Conservation (phyloP, 352 stramenopile species). For the Elongisporangium senticosum region DNA sequence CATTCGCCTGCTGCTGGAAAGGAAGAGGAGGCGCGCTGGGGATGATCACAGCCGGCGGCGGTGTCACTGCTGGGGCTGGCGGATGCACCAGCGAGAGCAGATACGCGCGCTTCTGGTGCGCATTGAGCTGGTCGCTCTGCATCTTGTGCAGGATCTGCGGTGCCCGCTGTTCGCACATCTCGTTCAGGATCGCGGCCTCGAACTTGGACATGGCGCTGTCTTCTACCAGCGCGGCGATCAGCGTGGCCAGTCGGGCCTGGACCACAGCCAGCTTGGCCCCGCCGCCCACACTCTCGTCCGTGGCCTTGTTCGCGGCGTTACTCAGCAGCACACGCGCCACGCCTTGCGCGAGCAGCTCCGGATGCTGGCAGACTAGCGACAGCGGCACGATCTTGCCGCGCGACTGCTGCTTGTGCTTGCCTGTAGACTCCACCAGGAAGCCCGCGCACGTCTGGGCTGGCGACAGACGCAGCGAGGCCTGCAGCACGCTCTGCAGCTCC, state of each 20-base stretch:
- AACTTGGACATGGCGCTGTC: conserved; percentile 40
- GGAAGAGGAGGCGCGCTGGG: neutral
- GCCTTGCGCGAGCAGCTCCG: conserved; percentile 36
- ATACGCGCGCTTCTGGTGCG: conserved; percentile 47
- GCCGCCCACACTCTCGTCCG: neutral
- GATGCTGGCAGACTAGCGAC: conserved; percentile 43
- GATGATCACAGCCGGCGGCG: conserved; percentile 1
- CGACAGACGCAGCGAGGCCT: conserved; percentile 22
- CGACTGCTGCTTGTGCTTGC: conserved; percentile 3
- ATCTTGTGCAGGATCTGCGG: conserved; percentile 29
- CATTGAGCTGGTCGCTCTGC: conserved; percentile 12
- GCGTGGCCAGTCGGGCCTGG: conserved; percentile 15
- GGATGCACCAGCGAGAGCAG: conserved; percentile 21
- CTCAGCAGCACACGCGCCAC: conserved; percentile 12
- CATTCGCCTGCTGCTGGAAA: neutral
- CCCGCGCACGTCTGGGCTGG: conserved; percentile 16
- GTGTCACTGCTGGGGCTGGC: neutral
- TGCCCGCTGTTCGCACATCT: conserved; percentile 39
- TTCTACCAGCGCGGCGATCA: conserved; percentile 31
- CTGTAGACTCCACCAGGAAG: conserved; percentile 25
- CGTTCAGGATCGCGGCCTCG: conserved; percentile 31
- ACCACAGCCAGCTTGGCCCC: neutral
- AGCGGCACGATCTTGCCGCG: conserved; percentile 38
- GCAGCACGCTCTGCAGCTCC: conserved; percentile 43
- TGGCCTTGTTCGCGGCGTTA: neutral